phyloP scores from a whole-genome alignment of 805 yeast species.

The Wickerhamomyces alni region DNA sequence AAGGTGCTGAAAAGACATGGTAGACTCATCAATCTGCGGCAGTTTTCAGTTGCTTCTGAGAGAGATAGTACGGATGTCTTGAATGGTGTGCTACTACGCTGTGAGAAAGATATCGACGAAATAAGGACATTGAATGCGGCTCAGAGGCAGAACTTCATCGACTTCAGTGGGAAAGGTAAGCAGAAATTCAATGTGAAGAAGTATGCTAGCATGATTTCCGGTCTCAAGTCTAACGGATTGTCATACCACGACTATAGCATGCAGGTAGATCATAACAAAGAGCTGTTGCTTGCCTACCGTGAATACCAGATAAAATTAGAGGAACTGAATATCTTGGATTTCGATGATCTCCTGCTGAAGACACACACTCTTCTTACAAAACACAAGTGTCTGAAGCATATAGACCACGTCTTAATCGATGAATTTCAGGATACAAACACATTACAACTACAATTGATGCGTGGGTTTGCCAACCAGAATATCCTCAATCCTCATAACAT shows the following conservation, averaged over 20 bases:
- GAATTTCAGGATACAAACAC: conserved; percentile 91
- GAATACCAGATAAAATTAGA: conserved; percentile 46
- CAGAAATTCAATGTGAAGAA: conserved; percentile 32
- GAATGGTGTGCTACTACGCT: conserved; percentile 30
- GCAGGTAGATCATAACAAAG: conserved; percentile 23
- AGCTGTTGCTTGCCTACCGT: conserved; percentile 37
- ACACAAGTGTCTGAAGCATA: conserved; percentile 14
- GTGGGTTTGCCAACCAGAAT: conserved; percentile 39
- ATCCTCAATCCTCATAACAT: conserved; percentile 42
- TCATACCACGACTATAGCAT: conserved; percentile 34
- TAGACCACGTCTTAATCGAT: conserved; percentile 78
- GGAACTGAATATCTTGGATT: conserved; percentile 51
- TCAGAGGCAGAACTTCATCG: conserved; percentile 4
- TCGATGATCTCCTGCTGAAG: conserved; percentile 71
- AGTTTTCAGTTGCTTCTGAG: conserved; percentile 57
- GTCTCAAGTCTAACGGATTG: conserved; percentile 48
- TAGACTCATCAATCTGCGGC: conserved; percentile 34
- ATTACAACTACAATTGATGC: conserved; percentile 67
- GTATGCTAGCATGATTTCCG: conserved; percentile 40
- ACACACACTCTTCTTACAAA: conserved; percentile 43
- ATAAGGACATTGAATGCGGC: conserved; percentile 3
- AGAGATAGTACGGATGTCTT: conserved; percentile 48
- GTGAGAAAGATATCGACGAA: conserved; percentile 2
- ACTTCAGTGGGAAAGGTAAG: conserved; percentile 5
- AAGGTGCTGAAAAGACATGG: conserved; percentile 55